Evolutionary conservation across 169 alveolate species (phyloP).

Genomic region (Perkinsus chesapeaki): DNA sequence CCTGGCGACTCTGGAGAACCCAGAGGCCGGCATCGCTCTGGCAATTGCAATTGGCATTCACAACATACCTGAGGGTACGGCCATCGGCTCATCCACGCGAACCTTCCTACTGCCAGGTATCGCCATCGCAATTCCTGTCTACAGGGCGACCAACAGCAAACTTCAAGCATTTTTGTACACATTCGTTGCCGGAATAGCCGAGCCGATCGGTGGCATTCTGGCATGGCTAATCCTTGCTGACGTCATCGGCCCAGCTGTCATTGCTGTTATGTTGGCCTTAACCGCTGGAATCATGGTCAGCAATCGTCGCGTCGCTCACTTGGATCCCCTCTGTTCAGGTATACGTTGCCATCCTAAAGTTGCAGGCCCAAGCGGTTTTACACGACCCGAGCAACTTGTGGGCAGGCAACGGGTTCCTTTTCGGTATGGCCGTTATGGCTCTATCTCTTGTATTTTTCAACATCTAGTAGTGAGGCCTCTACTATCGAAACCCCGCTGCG

Average conservation of each 20-base stretch:
- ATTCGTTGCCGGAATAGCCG: background rate
- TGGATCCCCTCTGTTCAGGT: background rate
- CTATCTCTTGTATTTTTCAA: background rate
- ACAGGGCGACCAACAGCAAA: background rate
- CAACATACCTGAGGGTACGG: constrained; percentile 22
- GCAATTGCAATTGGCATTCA: constrained; percentile 20
- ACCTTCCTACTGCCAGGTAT: background rate
- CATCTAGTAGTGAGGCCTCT: background rate
- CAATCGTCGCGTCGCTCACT: too few species aligned
- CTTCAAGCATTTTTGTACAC: background rate
- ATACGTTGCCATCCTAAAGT: background rate
- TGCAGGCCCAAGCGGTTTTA: background rate
- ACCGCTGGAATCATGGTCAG: background rate
- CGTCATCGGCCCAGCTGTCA: background rate
- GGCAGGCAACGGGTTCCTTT: background rate
- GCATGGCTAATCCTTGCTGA: background rate
- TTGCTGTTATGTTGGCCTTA: background rate
- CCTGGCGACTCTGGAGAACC: constrained; percentile 3
- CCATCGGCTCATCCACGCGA: background rate
- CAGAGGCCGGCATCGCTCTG: background rate
- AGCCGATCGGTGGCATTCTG: background rate
- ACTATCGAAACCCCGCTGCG: too few species aligned
- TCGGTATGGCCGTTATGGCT: background rate
- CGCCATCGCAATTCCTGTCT: background rate
- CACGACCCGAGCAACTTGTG: background rate